Conservation (phyloP, 495 filamentous ascomycete genomes). For the Aspergillus kassunensis region DNA sequence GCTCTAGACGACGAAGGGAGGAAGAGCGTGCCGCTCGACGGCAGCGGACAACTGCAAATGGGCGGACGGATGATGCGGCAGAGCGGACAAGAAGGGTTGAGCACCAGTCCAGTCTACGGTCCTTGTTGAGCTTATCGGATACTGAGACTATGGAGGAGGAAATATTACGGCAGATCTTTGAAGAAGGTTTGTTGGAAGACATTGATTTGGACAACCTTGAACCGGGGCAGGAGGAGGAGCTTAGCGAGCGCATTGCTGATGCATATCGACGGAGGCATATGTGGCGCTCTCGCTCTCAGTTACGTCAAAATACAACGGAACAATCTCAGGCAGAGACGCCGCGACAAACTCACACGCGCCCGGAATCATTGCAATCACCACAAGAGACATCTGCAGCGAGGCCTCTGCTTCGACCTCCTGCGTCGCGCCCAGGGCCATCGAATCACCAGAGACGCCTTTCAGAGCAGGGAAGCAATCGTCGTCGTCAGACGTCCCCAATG, state of each 20-base stretch:
- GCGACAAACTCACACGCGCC: constrained; percentile 29
- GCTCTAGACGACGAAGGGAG: constrained; percentile 39
- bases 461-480: constrained; percentile 38
- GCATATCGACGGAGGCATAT: constrained; percentile 72
- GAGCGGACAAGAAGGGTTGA: constrained; percentile 56
- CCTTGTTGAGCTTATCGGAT: constrained; percentile 72
- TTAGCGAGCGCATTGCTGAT: constrained; percentile 83
- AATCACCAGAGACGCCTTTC: constrained; percentile 48
- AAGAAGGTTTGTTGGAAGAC: constrained; percentile 81
- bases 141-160: constrained; percentile 84
- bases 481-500: constrained; percentile 36
- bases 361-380: constrained; percentile 32
- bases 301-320: constrained; percentile 25
- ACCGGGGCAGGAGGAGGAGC: constrained; percentile 72
- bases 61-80: constrained; percentile 12
- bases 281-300: constrained; percentile 31
- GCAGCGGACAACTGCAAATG: constrained; percentile 13
- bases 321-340: constrained; percentile 8
- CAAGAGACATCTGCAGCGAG: constrained; percentile 47
- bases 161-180: constrained; percentile 81
- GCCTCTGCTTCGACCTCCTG: constrained; percentile 47
- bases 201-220: constrained; percentile 80
- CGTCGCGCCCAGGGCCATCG: constrained; percentile 27
- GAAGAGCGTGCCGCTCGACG: constrained; percentile 37
- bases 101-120: constrained; percentile 81